A percentile compares a stretch with the other conserved stretches of the same genome.
phyloP scores from a whole-genome alignment of 1,284 basidiomycete genomes.

The Erythrobasidium hasegawianum region DNA sequence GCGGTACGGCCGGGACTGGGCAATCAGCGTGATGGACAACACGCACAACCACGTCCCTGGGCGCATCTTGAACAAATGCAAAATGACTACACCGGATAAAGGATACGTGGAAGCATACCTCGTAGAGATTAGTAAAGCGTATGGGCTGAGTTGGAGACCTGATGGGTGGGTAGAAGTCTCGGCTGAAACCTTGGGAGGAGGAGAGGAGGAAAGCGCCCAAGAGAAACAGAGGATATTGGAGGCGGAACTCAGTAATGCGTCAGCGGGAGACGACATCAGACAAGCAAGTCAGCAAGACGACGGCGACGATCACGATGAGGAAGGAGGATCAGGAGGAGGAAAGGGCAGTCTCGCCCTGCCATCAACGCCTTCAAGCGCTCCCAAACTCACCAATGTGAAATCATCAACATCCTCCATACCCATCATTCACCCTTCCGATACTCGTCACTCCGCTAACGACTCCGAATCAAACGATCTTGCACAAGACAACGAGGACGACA shows the following conservation, averaged over 20 bases:
- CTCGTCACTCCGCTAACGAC: not conserved
- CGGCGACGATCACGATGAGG: constrained; percentile 4
- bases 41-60: constrained; percentile 70
- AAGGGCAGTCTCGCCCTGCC: constrained; percentile 1
- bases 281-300: not conserved
- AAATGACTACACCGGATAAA: constrained; percentile 63
- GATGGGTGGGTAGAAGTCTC: constrained; percentile 34
- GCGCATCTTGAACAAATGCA: constrained; percentile 68
- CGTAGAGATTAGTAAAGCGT: constrained; percentile 79
- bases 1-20: constrained; percentile 82
- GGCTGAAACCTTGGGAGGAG: no score
- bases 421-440: constrained; percentile 17
- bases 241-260: not conserved
- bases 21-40: constrained; percentile 75
- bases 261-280: not conserved
- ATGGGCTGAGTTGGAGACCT: constrained; percentile 68
- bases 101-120: constrained; percentile 83
- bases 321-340: no score
- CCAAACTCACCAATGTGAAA: constrained; percentile 9
- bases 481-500: not conserved
- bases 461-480: not conserved
- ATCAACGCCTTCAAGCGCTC: constrained; percentile 7
- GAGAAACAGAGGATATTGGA: constrained; percentile 17
- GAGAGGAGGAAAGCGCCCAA: constrained; percentile 11
- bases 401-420: constrained; percentile 24